Evolutionary conservation across 768 basidiomycete species (phyloP), one percentile per base, ranked within the genome.

Genomic region (Hygrocybe coccinea): DNA sequence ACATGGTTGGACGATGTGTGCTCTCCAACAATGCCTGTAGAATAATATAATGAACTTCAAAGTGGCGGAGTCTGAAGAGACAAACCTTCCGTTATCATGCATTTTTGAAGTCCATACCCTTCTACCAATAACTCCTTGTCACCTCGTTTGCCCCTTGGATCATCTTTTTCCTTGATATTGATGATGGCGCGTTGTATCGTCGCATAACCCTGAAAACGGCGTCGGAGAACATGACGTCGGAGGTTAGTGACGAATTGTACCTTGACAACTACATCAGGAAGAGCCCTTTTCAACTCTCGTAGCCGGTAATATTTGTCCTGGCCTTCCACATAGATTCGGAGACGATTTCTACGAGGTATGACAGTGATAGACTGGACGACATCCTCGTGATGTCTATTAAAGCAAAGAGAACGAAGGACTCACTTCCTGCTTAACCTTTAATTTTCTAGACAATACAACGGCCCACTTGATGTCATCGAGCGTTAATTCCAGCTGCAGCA

Each of bases 1-100:
- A 99, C 89, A 71, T 98, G 95, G 65, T 99, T 99, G 12, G 94
- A 94, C 9, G 90, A 86, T 11, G 97, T 97, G 56, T 89, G 79
- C 64, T 91, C 84, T 38, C 97, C 97, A 55, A 97, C 76, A 57
- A 99, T 91, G 66, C 95, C 94, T 95, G 44, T 3, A 17, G 22
- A 46, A 22, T n/a, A 59, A 54, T 21, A 7, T n/a, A n/a, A n/a
- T 50, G 52, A 36, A 25, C 45, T 33, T 50, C n/a, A 37, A 24
- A n/a, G 41, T 49, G 24, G 52, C 50, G 46, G 15, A 50, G 54
- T 41, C 33, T 33, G 46, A 36, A 48, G 37, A 52, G 7, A 54
- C 63, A 62, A 70, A 92, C 95, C 95, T 74, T 97, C 94, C 1
- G 93, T 95, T 22, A 82, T 87, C 97, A 99, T 99, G 65, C 97